A percentile compares a stretch with the other conserved stretches of the same genome.
phyloP scores from a whole-genome alignment of 75 land plant species.

The Selaginella moellendorffii region DNA sequence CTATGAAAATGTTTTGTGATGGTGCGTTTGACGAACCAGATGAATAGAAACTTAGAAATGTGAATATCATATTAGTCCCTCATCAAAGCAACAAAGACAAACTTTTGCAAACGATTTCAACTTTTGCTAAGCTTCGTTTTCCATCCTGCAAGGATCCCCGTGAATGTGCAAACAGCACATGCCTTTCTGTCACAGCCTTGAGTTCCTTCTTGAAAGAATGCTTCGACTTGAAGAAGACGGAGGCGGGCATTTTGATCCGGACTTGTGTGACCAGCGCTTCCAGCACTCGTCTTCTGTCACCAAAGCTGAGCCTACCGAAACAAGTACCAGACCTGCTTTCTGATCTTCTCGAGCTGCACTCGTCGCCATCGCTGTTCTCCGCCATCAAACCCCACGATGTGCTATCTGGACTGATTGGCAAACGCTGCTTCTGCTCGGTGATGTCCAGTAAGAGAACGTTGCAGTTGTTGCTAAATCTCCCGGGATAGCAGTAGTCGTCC shows the following conservation, averaged over 20 bases:
- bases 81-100: too few species aligned
- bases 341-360: neutral
- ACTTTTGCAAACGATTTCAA: too few species aligned
- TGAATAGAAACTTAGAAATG: too few species aligned
- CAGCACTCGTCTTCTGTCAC: slow-evolving; percentile 64
- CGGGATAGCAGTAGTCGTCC: slow-evolving; percentile 64
- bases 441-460: slow-evolving; percentile 73
- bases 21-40: too few species aligned
- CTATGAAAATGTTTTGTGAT: too few species aligned
- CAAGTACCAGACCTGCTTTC: slow-evolving; percentile 23
- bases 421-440: too few species aligned
- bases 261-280: slow-evolving; percentile 41
- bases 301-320: slow-evolving; percentile 48
- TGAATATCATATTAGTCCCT: too few species aligned
- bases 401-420: slow-evolving; percentile 9
- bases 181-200: neutral
- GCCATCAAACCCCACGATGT: too few species aligned
- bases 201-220: neutral
- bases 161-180: neutral
- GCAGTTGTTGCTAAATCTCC: slow-evolving; percentile 31
- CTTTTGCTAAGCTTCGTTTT: too few species aligned
- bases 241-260: slow-evolving; percentile 33
- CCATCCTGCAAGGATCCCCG: neutral
- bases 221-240: slow-evolving; percentile 31
- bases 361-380: neutral